Conservation (phyloP, 2,329 filamentous ascomycete species). For the Peltaster fructicola region DNA sequence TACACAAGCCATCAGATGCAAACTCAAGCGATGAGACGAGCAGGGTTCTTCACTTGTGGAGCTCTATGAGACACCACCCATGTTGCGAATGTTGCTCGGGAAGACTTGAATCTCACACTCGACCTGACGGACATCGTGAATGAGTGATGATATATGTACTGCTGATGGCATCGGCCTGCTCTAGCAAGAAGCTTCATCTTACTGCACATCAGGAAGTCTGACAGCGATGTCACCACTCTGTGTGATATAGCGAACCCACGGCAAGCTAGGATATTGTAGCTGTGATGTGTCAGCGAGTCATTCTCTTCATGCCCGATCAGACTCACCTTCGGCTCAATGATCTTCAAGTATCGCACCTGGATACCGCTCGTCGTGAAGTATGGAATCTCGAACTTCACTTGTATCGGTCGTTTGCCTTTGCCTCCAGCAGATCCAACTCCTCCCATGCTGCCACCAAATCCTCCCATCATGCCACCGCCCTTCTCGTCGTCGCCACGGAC, state of each 20-base stretch:
- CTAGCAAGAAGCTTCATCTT: slow-evolving; percentile 1
- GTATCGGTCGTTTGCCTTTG: slow-evolving; percentile 91
- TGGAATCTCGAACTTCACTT: slow-evolving; percentile 99
- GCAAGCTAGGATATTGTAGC: slow-evolving; percentile 94
- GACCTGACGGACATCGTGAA: no score
- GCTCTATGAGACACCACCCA: no score
- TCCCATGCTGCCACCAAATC: slow-evolving; percentile 93
- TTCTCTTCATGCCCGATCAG: background rate
- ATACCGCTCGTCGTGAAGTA: slow-evolving; percentile 99
- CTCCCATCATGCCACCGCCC: slow-evolving; percentile 92
- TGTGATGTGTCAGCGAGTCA: slow-evolving; percentile 22
- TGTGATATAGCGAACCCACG: slow-evolving; percentile 97
- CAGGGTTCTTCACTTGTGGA: no score
- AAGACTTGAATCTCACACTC: no score
- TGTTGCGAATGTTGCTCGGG: no score
- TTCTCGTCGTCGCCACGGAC: slow-evolving; percentile 91
- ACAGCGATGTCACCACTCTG: slow-evolving; percentile 95
- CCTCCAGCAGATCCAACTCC: slow-evolving; percentile 67
- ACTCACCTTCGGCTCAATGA: slow-evolving; percentile 90
- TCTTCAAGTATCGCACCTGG: slow-evolving; percentile 95
- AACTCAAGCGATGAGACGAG: no score
- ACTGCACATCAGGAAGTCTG: slow-evolving; percentile 62
- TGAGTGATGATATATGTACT: no score
- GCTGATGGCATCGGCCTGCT: no score
- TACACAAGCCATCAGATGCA: no score